Evolutionary conservation across 805 yeast species (phyloP).

Genomic region (Suhomyces pyralidae): DNA sequence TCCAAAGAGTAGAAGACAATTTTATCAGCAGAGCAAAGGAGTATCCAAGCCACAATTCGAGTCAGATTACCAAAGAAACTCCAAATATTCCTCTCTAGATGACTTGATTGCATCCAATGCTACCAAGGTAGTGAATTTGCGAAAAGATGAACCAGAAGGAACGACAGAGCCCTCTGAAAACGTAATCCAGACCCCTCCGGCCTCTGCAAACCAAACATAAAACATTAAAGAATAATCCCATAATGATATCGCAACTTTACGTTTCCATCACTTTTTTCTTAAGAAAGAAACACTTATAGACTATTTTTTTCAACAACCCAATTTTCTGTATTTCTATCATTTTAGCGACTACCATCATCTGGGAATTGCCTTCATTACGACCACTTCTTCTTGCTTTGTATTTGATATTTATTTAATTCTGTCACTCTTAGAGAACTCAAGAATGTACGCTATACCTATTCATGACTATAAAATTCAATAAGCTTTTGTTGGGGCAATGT

Average conservation of each 20-base stretch:
- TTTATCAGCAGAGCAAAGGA: constrained; percentile 1
- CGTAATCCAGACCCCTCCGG: constrained; percentile 12
- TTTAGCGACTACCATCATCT: background rate
- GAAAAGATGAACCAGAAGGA: constrained; percentile 1
- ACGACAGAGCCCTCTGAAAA: constrained; percentile 3
- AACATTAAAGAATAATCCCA: background rate
- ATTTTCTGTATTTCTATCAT: background rate
- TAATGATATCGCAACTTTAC: background rate
- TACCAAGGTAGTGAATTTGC: constrained; percentile 7
- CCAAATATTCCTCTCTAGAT: constrained; percentile 5
- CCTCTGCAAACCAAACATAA: constrained; percentile 3
- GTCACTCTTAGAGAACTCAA: background rate
- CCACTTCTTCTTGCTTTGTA: background rate
- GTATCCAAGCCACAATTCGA: background rate
- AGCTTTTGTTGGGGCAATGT: constrained; percentile 44
- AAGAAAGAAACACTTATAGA: background rate
- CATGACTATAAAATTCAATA: constrained; percentile 43
- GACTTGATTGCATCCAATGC: constrained; percentile 9
- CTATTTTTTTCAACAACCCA: background rate
- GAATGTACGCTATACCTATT: background rate
- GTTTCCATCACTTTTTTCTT: background rate
- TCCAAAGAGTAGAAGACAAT: constrained; percentile 5
- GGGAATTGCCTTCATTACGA: background rate
- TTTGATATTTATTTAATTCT: background rate
- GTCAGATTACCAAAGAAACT: background rate